Evolutionary conservation across 73 alveolate species (phyloP).

Genomic region (Paramecium primaurelia): DNA sequence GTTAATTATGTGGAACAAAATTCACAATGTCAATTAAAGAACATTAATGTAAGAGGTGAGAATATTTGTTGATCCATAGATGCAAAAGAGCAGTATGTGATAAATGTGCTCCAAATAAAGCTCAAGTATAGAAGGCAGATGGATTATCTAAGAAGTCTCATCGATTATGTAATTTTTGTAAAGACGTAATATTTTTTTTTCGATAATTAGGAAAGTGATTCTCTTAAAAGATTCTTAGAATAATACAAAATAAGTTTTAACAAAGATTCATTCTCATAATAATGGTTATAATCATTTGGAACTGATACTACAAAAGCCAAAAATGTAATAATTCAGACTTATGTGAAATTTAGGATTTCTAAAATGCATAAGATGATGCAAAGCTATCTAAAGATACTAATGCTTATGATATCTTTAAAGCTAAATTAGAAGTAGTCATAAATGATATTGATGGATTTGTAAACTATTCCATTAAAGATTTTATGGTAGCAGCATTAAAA

Average conservation of each 20-base stretch:
- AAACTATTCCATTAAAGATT: slow-evolving; percentile 15
- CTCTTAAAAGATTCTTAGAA: background rate
- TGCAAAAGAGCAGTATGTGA: slow-evolving; percentile 47
- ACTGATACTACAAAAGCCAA: background rate
- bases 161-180: slow-evolving; percentile 3
- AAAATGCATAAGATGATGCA: slow-evolving; percentile 1
- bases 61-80: background rate
- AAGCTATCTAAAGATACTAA: background rate
- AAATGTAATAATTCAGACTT: background rate
- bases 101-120: slow-evolving; percentile 33
- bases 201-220: background rate
- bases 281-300: slow-evolving; percentile 1
- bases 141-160: background rate
- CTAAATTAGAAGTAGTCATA: background rate
- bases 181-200: background rate
- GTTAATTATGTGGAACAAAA: background rate
- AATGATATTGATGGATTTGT: background rate
- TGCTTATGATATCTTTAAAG: background rate
- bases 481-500: background rate
- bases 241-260: background rate
- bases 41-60: slow-evolving; percentile 46
- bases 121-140: background rate
- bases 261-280: background rate
- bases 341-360: background rate
- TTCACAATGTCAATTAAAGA: background rate